Evolutionary conservation across 2,329 filamentous ascomycete genomes (phyloP).

Genomic region (Ophiostoma ulmi): DNA sequence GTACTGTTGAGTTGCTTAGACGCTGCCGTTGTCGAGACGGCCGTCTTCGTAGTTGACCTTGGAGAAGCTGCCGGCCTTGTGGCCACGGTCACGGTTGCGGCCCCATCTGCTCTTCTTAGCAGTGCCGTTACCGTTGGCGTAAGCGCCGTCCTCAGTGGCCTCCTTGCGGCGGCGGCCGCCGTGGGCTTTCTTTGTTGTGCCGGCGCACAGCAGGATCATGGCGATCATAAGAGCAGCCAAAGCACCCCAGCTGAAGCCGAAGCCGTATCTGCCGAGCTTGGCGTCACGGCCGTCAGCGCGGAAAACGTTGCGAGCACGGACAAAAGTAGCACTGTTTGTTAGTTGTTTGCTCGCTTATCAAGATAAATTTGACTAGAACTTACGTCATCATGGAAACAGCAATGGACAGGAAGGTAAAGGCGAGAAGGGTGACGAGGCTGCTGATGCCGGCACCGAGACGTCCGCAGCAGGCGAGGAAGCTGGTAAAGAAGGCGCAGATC

Average conservation of each 20-base stretch:
- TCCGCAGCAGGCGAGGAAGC: constrained; percentile 64
- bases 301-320: constrained; percentile 66
- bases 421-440: constrained; percentile 51
- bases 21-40: constrained; percentile 20
- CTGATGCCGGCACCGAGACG: constrained; percentile 65
- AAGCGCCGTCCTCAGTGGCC: not conserved
- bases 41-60: constrained; percentile 27
- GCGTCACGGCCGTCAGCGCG: constrained; percentile 50
- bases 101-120: constrained; percentile 13
- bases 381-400: constrained; percentile 72
- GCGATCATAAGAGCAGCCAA: constrained; percentile 62
- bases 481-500: constrained; percentile 59
- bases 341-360: constrained; percentile 22
- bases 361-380: constrained; percentile 31
- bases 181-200: constrained; percentile 40
- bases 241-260: constrained; percentile 72
- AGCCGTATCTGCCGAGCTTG: constrained; percentile 60
- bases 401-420: constrained; percentile 64
- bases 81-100: not conserved
- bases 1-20: constrained; percentile 10
- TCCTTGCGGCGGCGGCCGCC: not conserved
- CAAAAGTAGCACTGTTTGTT: constrained; percentile 51
- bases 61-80: constrained; percentile 25
- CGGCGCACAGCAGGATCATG: constrained; percentile 61
- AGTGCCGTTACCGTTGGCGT: not conserved